These are phyloP conservation scores for Irpex rosettiformis DNA, from an alignment of 1,284 basidiomycete genomes.

Conservation along the genomic window DNA sequence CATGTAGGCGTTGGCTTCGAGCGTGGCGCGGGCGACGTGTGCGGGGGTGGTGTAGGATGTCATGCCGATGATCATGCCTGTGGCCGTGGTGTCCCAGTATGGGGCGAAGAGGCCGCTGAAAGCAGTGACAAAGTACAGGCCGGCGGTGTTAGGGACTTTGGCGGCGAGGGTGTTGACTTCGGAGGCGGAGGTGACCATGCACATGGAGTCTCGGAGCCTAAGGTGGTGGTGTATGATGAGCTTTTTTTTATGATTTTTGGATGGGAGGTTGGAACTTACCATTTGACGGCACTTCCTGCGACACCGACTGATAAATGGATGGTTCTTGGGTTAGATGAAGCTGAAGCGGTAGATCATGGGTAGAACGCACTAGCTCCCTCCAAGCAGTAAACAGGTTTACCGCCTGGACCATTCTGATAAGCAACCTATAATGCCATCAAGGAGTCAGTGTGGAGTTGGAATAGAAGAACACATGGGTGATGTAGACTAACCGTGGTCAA, in stretches of 20 bases:
- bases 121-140: conserved; percentile 97
- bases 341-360: no score
- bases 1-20: conserved; percentile 90
- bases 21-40: conserved; percentile 91
- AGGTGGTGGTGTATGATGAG: neutral
- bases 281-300: conserved; percentile 94
- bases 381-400: conserved; percentile 86
- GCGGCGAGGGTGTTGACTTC: conserved; percentile 88
- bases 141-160: conserved; percentile 79
- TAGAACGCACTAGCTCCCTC: conserved; percentile 91
- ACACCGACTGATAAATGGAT: conserved; percentile 69
- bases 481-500: conserved; percentile 71
- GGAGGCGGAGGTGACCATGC: conserved; percentile 74
- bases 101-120: conserved; percentile 92
- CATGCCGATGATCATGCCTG: conserved; percentile 81
- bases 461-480: neutral
- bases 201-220: conserved; percentile 87
- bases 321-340: neutral
- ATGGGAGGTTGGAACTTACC: conserved; percentile 38
- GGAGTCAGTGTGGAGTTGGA: conserved; percentile 10
- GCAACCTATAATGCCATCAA: conserved; percentile 58
- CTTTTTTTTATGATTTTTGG: conserved; percentile 1
- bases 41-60: conserved; percentile 92
- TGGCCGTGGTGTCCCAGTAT: conserved; percentile 89
- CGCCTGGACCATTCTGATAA: conserved; percentile 83